Evolutionary conservation across 2,329 filamentous ascomycete genomes (phyloP).

Genomic region (Microdochium bolleyi): DNA sequence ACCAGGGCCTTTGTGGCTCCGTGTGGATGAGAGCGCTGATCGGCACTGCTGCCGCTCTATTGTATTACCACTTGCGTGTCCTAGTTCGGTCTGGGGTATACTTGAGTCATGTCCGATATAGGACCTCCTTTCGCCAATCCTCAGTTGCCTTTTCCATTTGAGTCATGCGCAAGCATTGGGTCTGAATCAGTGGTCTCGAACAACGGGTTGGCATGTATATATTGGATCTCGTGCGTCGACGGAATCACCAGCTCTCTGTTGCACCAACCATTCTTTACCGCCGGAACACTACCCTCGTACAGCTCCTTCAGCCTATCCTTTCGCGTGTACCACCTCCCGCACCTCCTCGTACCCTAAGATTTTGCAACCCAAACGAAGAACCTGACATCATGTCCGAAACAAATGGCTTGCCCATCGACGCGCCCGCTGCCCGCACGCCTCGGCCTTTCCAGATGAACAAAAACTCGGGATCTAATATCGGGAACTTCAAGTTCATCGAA

Average conservation of each 20-base stretch:
- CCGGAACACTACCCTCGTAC: not conserved
- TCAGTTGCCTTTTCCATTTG: not conserved
- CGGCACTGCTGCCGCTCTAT: not conserved
- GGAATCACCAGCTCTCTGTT: not conserved
- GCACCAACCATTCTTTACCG: not conserved
- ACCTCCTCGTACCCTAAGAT: not conserved
- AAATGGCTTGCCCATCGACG: not conserved
- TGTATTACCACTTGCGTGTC: not conserved
- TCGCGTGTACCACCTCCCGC: not conserved
- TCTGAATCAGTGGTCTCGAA: not conserved
- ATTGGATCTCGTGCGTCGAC: not conserved
- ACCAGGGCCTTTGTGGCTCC: no score
- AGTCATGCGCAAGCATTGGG: not conserved
- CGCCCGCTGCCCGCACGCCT: not conserved
- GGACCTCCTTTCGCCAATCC: not conserved
- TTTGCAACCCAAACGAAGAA: not conserved
- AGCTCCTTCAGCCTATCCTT: not conserved
- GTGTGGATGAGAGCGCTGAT: no score
- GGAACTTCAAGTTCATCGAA: no score
- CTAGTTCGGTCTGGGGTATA: not conserved
- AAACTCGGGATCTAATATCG: no score
- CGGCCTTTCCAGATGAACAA: not conserved
- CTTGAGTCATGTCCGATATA: not conserved
- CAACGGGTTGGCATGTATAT: not conserved
- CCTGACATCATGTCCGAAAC: not conserved